A percentile compares a stretch with the other conserved stretches of the same genome.
phyloP scores from a whole-genome alignment of 2,329 filamentous ascomycete species.

The Fusarium sacchari region DNA sequence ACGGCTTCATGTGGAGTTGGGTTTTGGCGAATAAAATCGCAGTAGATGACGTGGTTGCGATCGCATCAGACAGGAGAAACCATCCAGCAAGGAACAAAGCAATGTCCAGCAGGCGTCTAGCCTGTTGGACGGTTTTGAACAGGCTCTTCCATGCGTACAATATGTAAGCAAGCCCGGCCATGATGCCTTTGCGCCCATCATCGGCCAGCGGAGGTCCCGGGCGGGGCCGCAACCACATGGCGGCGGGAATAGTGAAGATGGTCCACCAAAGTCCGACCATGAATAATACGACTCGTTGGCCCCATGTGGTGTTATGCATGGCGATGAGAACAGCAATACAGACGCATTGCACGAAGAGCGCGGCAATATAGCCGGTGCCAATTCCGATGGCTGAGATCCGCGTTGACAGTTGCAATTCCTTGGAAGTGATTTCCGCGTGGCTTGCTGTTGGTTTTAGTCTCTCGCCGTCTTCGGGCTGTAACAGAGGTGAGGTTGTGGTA shows the following conservation, averaged over 20 bases:
- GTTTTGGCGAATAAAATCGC: slow-evolving; percentile 97
- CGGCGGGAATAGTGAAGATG: slow-evolving; percentile 86
- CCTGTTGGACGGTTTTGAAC: slow-evolving; percentile 80
- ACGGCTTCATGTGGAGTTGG: slow-evolving; percentile 86
- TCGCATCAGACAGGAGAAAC: slow-evolving; percentile 94
- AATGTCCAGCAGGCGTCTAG: slow-evolving; percentile 77
- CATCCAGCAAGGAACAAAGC: slow-evolving; percentile 85
- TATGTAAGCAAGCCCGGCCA: slow-evolving; percentile 75
- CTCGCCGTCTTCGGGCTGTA: slow-evolving; percentile 54
- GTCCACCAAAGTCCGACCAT: slow-evolving; percentile 94
- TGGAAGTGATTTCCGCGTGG: slow-evolving; percentile 63
- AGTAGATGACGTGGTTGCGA: slow-evolving; percentile 93
- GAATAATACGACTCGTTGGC: slow-evolving; percentile 86
- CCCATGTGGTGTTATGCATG: slow-evolving; percentile 82
- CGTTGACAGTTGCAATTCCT: slow-evolving; percentile 84
- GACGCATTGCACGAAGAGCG: slow-evolving; percentile 83
- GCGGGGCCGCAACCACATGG: slow-evolving; percentile 85
- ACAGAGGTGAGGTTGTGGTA: slow-evolving; percentile 60
- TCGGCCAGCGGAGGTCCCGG: slow-evolving; percentile 82
- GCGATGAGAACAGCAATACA: slow-evolving; percentile 80
- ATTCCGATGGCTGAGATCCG: slow-evolving; percentile 93
- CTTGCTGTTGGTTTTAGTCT: slow-evolving; percentile 53
- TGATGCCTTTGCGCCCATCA: slow-evolving; percentile 49
- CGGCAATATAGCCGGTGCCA: slow-evolving; percentile 91
- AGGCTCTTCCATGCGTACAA: slow-evolving; percentile 87